phyloP scores from a whole-genome alignment of 75 land plant genomes.

The Pinus tabuliformis region DNA sequence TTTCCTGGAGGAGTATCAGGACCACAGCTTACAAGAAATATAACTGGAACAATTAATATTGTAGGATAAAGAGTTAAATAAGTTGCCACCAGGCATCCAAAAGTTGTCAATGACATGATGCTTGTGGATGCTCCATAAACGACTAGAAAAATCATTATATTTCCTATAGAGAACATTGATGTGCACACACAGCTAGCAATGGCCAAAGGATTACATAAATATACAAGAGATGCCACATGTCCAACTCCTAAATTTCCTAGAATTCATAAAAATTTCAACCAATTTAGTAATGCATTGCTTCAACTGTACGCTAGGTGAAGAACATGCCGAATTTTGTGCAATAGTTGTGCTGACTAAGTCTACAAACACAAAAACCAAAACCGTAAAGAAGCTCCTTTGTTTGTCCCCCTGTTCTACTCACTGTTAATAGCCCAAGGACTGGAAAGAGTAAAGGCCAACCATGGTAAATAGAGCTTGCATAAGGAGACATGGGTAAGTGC shows the following conservation, averaged over 20 bases:
- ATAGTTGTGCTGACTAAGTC: constrained; percentile 45
- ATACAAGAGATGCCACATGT: constrained; percentile 68
- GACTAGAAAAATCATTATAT: constrained; percentile 45
- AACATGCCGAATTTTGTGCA: too few species aligned
- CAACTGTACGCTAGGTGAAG: constrained; percentile 12
- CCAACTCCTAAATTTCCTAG: constrained; percentile 38
- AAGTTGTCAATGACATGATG: constrained; percentile 61
- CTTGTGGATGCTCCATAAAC: constrained; percentile 80
- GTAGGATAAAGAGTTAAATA: constrained; percentile 82
- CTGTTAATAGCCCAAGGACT: too few species aligned
- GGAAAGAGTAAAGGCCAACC: too few species aligned
- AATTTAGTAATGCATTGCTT: constrained; percentile 22
- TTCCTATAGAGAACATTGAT: constrained; percentile 73
- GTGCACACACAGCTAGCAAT: constrained; percentile 73
- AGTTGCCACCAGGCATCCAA: constrained; percentile 76
- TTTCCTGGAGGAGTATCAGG: constrained; percentile 74
- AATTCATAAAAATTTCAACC: constrained; percentile 11
- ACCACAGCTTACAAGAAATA: constrained; percentile 63
- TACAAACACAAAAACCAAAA: constrained; percentile 67
- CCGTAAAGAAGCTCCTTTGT: constrained; percentile 40
- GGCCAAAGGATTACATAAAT: constrained; percentile 83
- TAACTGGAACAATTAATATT: constrained; percentile 66
- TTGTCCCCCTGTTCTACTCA: constrained; percentile 35
- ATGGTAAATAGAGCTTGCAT: too few species aligned
- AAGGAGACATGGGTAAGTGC: too few species aligned